Evolutionary conservation across 495 filamentous ascomycete genomes (phyloP).

Genomic region (Aspergillus indologenus): DNA sequence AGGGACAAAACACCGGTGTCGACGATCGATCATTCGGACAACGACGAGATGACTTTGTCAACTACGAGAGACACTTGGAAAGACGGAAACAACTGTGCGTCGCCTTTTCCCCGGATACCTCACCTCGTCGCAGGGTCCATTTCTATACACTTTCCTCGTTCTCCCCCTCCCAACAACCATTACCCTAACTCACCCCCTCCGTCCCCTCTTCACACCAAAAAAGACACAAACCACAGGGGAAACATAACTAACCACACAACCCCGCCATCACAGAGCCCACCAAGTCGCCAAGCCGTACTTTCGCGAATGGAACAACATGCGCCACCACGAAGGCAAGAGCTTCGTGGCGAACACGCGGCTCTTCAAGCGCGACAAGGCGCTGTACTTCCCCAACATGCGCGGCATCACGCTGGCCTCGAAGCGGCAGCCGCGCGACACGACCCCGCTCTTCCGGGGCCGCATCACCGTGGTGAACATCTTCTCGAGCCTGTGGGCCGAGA

Average conservation of each 20-base stretch:
- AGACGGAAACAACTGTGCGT: constrained; percentile 68
- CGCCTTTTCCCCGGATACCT: constrained; percentile 1
- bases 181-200: neutral
- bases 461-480: constrained; percentile 78
- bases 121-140: too few relatives aligned
- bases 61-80: constrained; percentile 78
- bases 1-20: constrained; percentile 77
- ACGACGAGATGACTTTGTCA: constrained; percentile 73
- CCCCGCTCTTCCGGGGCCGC: constrained; percentile 62
- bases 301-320: constrained; percentile 84
- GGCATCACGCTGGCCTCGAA: constrained; percentile 66
- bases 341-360: constrained; percentile 74
- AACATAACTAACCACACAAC: constrained; percentile 7
- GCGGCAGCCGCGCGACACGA: constrained; percentile 61
- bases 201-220: neutral
- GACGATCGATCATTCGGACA: constrained; percentile 64
- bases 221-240: neutral
- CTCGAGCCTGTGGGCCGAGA: constrained; percentile 78
- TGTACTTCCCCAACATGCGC: constrained; percentile 90
- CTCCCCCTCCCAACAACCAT: too few relatives aligned
- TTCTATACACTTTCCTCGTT: too few relatives aligned
- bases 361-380: constrained; percentile 70
- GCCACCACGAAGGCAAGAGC: constrained; percentile 79
- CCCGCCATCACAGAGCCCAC: constrained; percentile 35
- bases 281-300: constrained; percentile 81